Evolutionary conservation across 306 rosid genomes (phyloP), one percentile per base, ranked within the genome.

Genomic region (Hippophae gyantsensis): DNA sequence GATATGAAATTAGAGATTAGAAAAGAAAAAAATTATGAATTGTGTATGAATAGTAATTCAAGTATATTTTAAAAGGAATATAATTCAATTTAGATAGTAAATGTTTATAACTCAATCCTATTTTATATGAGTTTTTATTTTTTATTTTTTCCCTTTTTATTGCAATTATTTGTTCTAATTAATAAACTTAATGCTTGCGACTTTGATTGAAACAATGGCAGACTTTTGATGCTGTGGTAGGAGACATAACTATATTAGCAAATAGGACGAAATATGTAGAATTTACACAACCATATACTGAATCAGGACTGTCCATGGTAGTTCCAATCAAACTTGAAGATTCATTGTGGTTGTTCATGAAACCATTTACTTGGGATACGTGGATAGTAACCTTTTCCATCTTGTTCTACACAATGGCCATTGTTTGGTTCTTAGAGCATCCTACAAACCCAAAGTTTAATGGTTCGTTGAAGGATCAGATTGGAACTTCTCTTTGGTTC

Each of bases 291-390:
- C 87, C 96, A 41, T 88, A 76, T 69, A 63, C 72, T 13, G 87
- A 76, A 60, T 85, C 96, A 44, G 84, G 86, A 42, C 70, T 88
- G 73, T 63, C 89, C n/a, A 63, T 82, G 81, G 13, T 88, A 62
- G 85, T 80, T 45, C 75, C 81, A 0, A 66, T 49, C 43, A 73
- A 76, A 50, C 62, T 78, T 1, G 13, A 58, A 8, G 76, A 71
- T 12, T 66, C 77, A 7, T 51, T 69, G 57, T 85, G 82, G 96
- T 76, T 82, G 75, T 88, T 88, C 64, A 4, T 62, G 55, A 82
- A 68, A 76, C 96, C 94, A 49, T 79, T 88, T 69, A 78, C 82
- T 8, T 75, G 80, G 94, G 81, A 77, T 59, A 54, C 72, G 80
- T 88, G 96, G 96, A 56, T 10, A 14, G 74, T 65, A 26, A 82